Evolutionary conservation across 73 alveolate genomes (phyloP).

Genomic region (Paramecium octaurelia): DNA sequence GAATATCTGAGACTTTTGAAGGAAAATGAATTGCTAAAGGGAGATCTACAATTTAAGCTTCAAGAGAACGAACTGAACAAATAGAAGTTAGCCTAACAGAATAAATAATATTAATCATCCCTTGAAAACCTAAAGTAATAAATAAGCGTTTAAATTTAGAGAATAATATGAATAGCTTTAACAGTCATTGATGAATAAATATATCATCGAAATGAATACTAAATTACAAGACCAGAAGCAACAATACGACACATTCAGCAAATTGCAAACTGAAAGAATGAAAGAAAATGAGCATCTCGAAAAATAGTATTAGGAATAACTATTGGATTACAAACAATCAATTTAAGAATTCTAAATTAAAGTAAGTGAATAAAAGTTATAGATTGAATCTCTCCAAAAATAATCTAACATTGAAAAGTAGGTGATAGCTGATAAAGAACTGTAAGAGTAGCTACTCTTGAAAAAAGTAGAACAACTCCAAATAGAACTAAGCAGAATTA

Average conservation of each 20-base stretch:
- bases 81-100: background rate
- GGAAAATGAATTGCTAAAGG: conserved; percentile 1
- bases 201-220: background rate
- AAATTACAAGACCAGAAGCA: background rate
- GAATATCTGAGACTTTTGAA: background rate
- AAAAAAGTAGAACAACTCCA: background rate
- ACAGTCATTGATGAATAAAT: background rate
- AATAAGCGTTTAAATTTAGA: background rate
- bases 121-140: background rate
- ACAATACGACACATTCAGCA: background rate
- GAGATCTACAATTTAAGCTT: background rate
- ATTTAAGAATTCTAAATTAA: background rate
- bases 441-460: background rate
- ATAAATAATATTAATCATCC: background rate
- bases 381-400: background rate
- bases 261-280: background rate
- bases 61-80: background rate
- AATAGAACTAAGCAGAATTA: background rate
- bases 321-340: background rate
- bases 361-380: background rate
- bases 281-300: background rate
- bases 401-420: background rate
- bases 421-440: background rate
- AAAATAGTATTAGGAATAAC: background rate
- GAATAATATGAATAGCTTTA: conserved; percentile 21